Conservation (phyloP, 2,329 filamentous ascomycete genomes). For the Talaromyces sp. region DNA sequence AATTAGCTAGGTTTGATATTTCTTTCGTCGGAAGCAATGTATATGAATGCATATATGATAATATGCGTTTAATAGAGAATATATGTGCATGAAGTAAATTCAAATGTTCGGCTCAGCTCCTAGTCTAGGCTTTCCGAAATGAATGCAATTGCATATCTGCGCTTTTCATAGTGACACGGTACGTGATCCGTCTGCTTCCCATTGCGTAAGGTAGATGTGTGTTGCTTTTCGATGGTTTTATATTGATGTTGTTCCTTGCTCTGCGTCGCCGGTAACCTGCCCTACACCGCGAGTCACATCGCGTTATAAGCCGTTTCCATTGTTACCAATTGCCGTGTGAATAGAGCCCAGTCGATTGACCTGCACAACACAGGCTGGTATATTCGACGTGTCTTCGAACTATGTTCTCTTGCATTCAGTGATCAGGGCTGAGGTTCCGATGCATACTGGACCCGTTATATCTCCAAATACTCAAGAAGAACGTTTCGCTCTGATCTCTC, state of each 20-base stretch:
- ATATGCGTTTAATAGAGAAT: background rate
- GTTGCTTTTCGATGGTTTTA: background rate
- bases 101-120: background rate
- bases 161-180: background rate
- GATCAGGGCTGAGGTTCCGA: too few relatives aligned
- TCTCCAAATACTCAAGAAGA: background rate
- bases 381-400: background rate
- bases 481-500: slow-evolving; percentile 31
- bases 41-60: background rate
- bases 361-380: background rate
- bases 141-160: background rate
- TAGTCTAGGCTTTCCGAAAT: background rate
- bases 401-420: background rate
- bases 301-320: background rate
- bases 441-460: background rate
- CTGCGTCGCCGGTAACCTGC: background rate
- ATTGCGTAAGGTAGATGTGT: background rate
- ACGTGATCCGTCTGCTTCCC: background rate
- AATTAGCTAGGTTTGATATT: background rate
- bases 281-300: background rate
- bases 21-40: background rate
- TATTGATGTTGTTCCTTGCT: background rate
- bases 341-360: background rate
- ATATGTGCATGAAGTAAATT: background rate
- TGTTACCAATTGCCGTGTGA: too few relatives aligned